Evolutionary conservation across 2,329 filamentous ascomycete genomes (phyloP).

Genomic region (Myrmaecium sp.): DNA sequence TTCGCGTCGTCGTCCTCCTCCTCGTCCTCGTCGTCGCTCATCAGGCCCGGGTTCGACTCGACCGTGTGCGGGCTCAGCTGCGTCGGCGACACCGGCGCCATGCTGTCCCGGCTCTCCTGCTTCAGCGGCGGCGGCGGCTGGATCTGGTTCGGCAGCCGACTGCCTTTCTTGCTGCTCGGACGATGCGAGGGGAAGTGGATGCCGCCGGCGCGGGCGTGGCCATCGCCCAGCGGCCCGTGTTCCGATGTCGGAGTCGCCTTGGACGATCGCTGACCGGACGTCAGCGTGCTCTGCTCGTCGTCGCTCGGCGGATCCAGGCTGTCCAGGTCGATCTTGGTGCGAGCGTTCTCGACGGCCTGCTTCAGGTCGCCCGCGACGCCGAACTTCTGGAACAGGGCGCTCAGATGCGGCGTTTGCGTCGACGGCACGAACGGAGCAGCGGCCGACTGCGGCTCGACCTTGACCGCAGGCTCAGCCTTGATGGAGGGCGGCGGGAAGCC

Average conservation of each 20-base stretch:
- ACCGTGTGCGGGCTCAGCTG: slow-evolving; percentile 29
- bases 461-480: background rate
- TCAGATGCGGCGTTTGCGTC: slow-evolving; percentile 25
- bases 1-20: slow-evolving; percentile 25
- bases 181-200: slow-evolving; percentile 7
- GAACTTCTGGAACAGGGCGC: slow-evolving; percentile 21
- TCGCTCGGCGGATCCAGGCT: slow-evolving; percentile 16
- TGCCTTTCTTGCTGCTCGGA: slow-evolving; percentile 17
- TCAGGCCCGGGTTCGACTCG: slow-evolving; percentile 32
- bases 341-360: slow-evolving; percentile 18
- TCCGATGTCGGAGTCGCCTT: slow-evolving; percentile 1
- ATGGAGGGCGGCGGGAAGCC: background rate
- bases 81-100: slow-evolving; percentile 16
- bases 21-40: slow-evolving; percentile 33
- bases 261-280: no score
- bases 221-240: slow-evolving; percentile 11
- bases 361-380: slow-evolving; percentile 24
- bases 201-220: slow-evolving; percentile 13
- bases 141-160: slow-evolving; percentile 4
- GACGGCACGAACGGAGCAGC: slow-evolving; percentile 18
- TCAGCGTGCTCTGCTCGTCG: slow-evolving; percentile 18
- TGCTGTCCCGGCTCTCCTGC: slow-evolving; percentile 11
- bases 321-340: slow-evolving; percentile 19
- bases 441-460: slow-evolving; percentile 1
- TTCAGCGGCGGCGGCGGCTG: no score